Evolutionary conservation across 2,329 filamentous ascomycete species (phyloP).

Genomic region (Nemania abortiva): DNA sequence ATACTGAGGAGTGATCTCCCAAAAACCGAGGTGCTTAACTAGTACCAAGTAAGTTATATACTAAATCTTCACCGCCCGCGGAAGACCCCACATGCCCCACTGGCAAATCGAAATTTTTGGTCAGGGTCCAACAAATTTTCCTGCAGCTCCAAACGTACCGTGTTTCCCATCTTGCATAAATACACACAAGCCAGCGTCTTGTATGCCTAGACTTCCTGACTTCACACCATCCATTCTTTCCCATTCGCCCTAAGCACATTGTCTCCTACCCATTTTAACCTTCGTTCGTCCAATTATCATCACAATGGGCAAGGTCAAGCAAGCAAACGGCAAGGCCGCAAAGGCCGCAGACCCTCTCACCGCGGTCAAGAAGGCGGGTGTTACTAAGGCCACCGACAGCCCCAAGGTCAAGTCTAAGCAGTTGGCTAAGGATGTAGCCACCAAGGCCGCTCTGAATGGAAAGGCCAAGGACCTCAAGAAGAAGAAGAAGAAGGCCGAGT

Average conservation of each 20-base stretch:
- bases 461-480: constrained; percentile 56
- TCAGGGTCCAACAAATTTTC: constrained; percentile 40
- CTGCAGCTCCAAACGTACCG: constrained; percentile 38
- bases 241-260: neutral
- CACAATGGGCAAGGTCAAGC: constrained; percentile 76
- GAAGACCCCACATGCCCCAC: constrained; percentile 41
- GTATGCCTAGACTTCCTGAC: constrained; percentile 4
- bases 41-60: no score
- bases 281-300: constrained; percentile 48
- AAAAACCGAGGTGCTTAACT: no score
- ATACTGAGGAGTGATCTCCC: no score
- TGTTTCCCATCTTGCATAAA: constrained; percentile 42
- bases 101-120: constrained; percentile 47
- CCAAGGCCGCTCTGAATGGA: constrained; percentile 56
- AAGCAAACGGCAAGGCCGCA: constrained; percentile 65
- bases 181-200: constrained; percentile 33
- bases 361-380: constrained; percentile 73
- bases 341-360: constrained; percentile 65
- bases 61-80: constrained; percentile 47
- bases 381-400: constrained; percentile 75
- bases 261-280: constrained; percentile 20
- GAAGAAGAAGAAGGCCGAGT: constrained; percentile 55
- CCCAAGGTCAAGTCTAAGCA: constrained; percentile 76
- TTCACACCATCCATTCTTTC: constrained; percentile 16
- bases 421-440: constrained; percentile 69